phyloP scores from a whole-genome alignment of 768 basidiomycete species.

The Amanita thiersii region DNA sequence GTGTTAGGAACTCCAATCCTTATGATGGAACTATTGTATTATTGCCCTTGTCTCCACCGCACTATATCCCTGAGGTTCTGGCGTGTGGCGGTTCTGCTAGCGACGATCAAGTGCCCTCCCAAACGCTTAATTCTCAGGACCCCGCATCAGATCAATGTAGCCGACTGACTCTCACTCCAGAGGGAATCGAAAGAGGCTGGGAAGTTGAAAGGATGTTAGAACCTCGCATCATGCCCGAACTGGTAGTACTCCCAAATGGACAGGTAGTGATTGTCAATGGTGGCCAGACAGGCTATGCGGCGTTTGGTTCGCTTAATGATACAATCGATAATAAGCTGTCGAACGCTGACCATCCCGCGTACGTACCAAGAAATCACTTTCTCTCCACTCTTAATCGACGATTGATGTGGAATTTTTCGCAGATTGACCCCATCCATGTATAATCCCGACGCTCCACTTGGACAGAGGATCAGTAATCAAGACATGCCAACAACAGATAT shows the following conservation, averaged over 20 bases:
- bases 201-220: constrained; percentile 35
- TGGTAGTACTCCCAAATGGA: constrained; percentile 35
- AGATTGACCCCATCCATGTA: constrained; percentile 39
- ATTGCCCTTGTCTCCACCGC: constrained; percentile 26
- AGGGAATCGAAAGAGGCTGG: constrained; percentile 37
- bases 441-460: constrained; percentile 32
- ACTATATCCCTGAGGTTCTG: constrained; percentile 37
- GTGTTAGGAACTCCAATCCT: constrained; percentile 32
- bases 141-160: constrained; percentile 37
- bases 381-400: neutral
- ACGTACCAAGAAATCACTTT: too few species aligned
- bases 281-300: constrained; percentile 32
- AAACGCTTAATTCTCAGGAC: constrained; percentile 25
- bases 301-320: constrained; percentile 20
- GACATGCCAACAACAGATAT: constrained; percentile 34
- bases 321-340: constrained; percentile 16
- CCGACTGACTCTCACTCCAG: constrained; percentile 30
- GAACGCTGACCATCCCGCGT: constrained; percentile 18
- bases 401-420: neutral
- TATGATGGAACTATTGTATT: constrained; percentile 28
- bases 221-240: constrained; percentile 29
- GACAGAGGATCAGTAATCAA: constrained; percentile 38
- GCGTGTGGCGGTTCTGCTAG: constrained; percentile 37
- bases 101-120: constrained; percentile 20
- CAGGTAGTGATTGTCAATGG: constrained; percentile 35